These are phyloP conservation scores for Dryas integrifolia DNA, from an alignment of 331 rosid species.

Conservation along the genomic window DNA sequence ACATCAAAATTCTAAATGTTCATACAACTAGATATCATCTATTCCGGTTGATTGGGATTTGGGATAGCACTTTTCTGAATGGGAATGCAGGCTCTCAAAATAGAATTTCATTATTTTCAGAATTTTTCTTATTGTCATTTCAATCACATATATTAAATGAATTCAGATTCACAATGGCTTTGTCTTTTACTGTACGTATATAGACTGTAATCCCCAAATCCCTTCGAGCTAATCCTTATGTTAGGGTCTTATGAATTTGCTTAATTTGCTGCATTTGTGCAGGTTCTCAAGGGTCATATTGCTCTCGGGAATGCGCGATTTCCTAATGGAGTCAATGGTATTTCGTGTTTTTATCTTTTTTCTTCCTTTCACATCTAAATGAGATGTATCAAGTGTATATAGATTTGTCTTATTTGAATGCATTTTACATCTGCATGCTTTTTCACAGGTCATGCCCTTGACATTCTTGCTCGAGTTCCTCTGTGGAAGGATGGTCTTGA, in stretches of 20 bases:
- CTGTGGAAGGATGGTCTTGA: slow-evolving; percentile 96
- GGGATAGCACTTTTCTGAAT: background rate
- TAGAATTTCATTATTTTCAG: background rate
- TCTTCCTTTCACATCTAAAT: slow-evolving; percentile 5
- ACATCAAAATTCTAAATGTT: background rate
- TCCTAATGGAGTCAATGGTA: slow-evolving; percentile 98
- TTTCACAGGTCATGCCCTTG: slow-evolving; percentile 65
- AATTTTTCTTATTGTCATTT: background rate
- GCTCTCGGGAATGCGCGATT: slow-evolving; percentile 85
- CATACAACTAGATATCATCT: background rate
- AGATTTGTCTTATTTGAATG: slow-evolving; percentile 14
- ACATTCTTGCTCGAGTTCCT: slow-evolving; percentile 93
- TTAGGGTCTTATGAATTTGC: slow-evolving; percentile 15
- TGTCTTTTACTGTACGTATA: background rate
- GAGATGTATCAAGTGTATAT: slow-evolving; percentile 10
- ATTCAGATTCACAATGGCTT: background rate
- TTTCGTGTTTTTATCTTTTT: background rate
- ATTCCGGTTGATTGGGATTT: background rate
- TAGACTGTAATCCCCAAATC: background rate
- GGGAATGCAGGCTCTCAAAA: background rate
- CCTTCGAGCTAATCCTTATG: background rate
- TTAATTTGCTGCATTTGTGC: slow-evolving; percentile 36
- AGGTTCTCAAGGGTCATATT: slow-evolving; percentile 97
- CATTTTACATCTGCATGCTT: slow-evolving; percentile 6
- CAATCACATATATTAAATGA: background rate